A percentile compares a stretch with the other conserved stretches of the same genome.
These are phyloP conservation scores for Boletales sp. DNA, from an alignment of 768 basidiomycete species.

Conservation along the genomic window DNA sequence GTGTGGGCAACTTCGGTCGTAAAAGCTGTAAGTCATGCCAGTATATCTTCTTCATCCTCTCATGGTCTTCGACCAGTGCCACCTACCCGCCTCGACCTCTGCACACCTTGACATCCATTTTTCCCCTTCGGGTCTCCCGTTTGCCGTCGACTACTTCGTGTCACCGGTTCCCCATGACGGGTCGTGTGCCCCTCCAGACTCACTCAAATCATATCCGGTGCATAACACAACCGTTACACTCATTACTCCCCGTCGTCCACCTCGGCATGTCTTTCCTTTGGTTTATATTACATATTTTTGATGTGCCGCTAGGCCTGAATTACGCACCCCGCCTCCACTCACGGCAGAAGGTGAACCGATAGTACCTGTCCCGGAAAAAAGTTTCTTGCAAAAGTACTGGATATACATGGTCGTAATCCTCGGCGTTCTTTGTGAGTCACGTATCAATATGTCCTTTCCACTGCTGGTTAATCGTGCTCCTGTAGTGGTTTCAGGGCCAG, in stretches of 20 bases:
- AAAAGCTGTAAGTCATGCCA: conserved; percentile 49
- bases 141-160: conserved; percentile 70
- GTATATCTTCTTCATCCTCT: conserved; percentile 43
- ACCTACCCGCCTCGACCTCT: conserved; percentile 49
- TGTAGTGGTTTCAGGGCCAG: conserved; percentile 29
- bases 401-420: conserved; percentile 66
- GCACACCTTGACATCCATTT: conserved; percentile 60
- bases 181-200: conserved; percentile 42
- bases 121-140: conserved; percentile 44
- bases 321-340: conserved; percentile 64
- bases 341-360: conserved; percentile 64
- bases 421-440: conserved; percentile 53
- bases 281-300: neutral
- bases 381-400: conserved; percentile 90
- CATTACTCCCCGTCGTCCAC: conserved; percentile 45
- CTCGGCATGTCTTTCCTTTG: conserved; percentile 43
- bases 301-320: conserved; percentile 49
- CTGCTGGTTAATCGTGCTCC: neutral
- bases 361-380: conserved; percentile 60
- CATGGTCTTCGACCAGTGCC: conserved; percentile 51
- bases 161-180: conserved; percentile 67
- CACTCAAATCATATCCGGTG: conserved; percentile 28
- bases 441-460: neutral
- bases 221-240: conserved; percentile 55
- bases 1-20: conserved; percentile 30